phyloP scores from a whole-genome alignment of 257 asterid genomes.

The Solanum tarapatanum region DNA sequence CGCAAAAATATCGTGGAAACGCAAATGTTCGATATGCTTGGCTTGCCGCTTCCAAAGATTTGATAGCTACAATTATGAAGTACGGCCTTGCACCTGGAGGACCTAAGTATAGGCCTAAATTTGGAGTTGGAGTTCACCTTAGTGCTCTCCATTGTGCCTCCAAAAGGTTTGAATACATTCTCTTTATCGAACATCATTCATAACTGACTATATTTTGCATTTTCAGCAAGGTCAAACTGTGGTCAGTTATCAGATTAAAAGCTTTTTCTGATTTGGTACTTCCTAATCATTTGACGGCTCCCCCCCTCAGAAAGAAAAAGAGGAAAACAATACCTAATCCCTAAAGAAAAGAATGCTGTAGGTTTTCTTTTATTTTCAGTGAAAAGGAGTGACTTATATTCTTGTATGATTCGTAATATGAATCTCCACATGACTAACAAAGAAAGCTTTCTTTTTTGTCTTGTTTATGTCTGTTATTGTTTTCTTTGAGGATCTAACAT shows the following conservation, averaged over 20 bases:
- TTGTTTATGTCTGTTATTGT: not conserved
- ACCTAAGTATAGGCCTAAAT: constrained; percentile 18
- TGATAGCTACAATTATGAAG: constrained; percentile 33
- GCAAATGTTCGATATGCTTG: constrained; percentile 72
- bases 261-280: not conserved
- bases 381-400: constrained; percentile 4
- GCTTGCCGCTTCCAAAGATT: constrained; percentile 65
- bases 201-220: not conserved
- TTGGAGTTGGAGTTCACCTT: constrained; percentile 58
- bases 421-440: not conserved
- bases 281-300: not conserved
- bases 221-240: not conserved
- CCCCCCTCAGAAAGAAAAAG: not conserved
- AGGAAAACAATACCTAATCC: not conserved
- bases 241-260: constrained; percentile 41
- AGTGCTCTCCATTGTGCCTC: constrained; percentile 50
- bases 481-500: not conserved
- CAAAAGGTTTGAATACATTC: not conserved
- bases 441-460: not conserved
- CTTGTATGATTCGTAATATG: not conserved
- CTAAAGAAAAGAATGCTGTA: not conserved
- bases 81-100: constrained; percentile 50
- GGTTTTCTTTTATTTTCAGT: constrained; percentile 20
- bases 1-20: constrained; percentile 52
- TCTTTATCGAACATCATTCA: not conserved